These are phyloP conservation scores for Liquidambar formosana DNA, from an alignment of 164 flowering plant genomes.

Conservation along the genomic window DNA sequence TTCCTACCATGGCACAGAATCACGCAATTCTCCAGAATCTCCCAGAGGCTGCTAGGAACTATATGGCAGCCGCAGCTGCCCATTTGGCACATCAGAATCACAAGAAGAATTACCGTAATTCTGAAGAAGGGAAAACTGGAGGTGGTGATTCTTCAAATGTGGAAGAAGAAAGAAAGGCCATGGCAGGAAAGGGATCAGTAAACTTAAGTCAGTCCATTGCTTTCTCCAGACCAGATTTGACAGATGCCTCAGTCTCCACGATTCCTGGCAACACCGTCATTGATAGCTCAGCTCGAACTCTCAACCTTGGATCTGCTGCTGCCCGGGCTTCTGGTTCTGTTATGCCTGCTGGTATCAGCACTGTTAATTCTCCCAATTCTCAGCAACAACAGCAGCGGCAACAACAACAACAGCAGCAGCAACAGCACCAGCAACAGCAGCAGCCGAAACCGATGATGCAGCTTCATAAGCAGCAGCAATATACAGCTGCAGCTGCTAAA, in stretches of 20 bases:
- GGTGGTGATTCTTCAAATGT: slow-evolving; percentile 35
- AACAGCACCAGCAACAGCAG: slow-evolving; percentile 29
- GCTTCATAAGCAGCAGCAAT: slow-evolving; percentile 48
- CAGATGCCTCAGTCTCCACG: slow-evolving; percentile 44
- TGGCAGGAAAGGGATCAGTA: slow-evolving; percentile 33
- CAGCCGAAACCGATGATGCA: slow-evolving; percentile 32
- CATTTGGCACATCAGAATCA: slow-evolving; percentile 62
- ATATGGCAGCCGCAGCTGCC: slow-evolving; percentile 53
- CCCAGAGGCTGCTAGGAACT: slow-evolving; percentile 63
- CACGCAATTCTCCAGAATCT: slow-evolving; percentile 65
- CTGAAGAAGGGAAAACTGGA: slow-evolving; percentile 60
- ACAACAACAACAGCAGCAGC: slow-evolving; percentile 33
- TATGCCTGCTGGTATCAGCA: slow-evolving; percentile 22
- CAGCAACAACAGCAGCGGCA: slow-evolving; percentile 46
- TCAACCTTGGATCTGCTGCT: slow-evolving; percentile 46
- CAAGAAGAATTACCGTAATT: slow-evolving; percentile 45
- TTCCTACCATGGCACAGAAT: slow-evolving; percentile 64
- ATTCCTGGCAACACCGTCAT: slow-evolving; percentile 37
- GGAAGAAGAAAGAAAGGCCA: slow-evolving; percentile 59
- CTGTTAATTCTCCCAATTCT: slow-evolving; percentile 26
- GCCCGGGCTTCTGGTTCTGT: slow-evolving; percentile 39
- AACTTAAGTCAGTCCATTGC: slow-evolving; percentile 57
- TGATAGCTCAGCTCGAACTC: slow-evolving; percentile 57
- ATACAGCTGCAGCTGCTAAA: slow-evolving; percentile 43
- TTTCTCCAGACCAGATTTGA: slow-evolving; percentile 62